Conservation (phyloP, 106 monocot species). For the Acorus calamus region DNA sequence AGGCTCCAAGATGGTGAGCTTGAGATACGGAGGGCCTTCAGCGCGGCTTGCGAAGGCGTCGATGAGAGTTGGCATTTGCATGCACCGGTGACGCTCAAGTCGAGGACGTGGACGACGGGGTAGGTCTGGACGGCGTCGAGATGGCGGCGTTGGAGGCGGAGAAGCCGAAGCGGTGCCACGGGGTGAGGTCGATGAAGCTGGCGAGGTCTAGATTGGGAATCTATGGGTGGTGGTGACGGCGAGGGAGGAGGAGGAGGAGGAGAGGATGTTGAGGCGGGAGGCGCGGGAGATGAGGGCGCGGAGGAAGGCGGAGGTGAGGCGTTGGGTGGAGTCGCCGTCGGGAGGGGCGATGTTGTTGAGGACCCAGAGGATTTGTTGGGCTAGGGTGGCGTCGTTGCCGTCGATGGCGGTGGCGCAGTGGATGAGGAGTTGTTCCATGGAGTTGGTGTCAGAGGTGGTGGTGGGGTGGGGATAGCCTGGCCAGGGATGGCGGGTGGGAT, state of each 20-base stretch:
- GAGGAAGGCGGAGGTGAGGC: slow-evolving; percentile 81
- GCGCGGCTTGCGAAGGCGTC: slow-evolving; percentile 64
- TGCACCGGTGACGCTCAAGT: slow-evolving; percentile 86
- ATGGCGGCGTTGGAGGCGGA: slow-evolving; percentile 80
- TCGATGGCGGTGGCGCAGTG: slow-evolving; percentile 91
- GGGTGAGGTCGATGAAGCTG: slow-evolving; percentile 82
- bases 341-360: slow-evolving; percentile 91
- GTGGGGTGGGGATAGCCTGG: slow-evolving; percentile 2
- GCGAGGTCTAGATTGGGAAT: slow-evolving; percentile 14
- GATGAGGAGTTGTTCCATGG: slow-evolving; percentile 87
- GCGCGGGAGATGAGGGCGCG: slow-evolving; percentile 72
- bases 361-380: slow-evolving; percentile 91
- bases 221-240: slow-evolving; percentile 4
- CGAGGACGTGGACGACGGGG: slow-evolving; percentile 72
- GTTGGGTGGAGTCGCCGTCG: slow-evolving; percentile 83
- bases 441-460: slow-evolving; percentile 25
- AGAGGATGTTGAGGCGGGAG: slow-evolving; percentile 20
- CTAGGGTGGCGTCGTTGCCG: slow-evolving; percentile 59
- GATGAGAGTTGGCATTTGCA: slow-evolving; percentile 96
- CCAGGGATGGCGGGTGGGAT: slow-evolving; percentile 17
- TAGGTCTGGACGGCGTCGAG: slow-evolving; percentile 67
- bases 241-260: slow-evolving; percentile 20
- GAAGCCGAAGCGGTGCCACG: slow-evolving; percentile 88
- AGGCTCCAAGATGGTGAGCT: slow-evolving; percentile 46
- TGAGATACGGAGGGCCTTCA: slow-evolving; percentile 59